Base-by-base conservation (phyloP, 768 basidiomycete genomes). In the Austroboletus eburneus region DNA sequence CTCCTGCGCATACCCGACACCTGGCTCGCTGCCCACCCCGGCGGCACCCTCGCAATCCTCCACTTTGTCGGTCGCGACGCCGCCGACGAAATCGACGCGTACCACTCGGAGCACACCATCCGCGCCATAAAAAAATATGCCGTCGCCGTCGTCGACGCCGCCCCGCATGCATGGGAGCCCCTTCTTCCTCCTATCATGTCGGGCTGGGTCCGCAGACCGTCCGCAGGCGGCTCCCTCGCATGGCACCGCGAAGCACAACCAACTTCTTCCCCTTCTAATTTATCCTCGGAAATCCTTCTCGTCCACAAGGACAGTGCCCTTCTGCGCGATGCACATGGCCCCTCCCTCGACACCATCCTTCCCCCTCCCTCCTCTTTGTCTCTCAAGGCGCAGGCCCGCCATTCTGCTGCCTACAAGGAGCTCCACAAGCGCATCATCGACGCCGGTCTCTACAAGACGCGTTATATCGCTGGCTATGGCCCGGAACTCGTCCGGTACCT, bases 51-150 rank as follows among this genome's bases (percentile, higher is more conserved):
- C 40, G 78, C 92, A 13, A 80, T 99, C 47, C 81, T 95, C 21
- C 96, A 99, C 69, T 97, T 93, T 58, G 83, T 97, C 34, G 96
- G 95, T 3, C 78, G 95, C 45, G 94, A 99, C 62, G 94, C 95
- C 1, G 80, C 90, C 0, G 88, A 95, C 70, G 96, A 99, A 66
- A 88, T 98, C 27, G 80, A 90, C 51, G 95, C 92, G 18, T 97
- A 88, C 69, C 96, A 99, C 63, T 72, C 74, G 7, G 75, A 79
- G 30, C 45, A 55, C 38, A 63, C 65, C 17, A 35, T 61, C 39
- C 52, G 46, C n/a, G 57, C 51, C 59, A 65, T 66, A 17, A 65
- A 49, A 22, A 55, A 52, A 16, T 95, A 83, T 61, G 76, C 79
- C 43, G 71, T 93, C 20, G 94, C 86, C 21, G 73, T 72, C 20